Evolutionary conservation across 495 filamentous ascomycete species (phyloP), one percentile per base, ranked within the genome.

Genomic region (Lasiosphaeria ovina): DNA sequence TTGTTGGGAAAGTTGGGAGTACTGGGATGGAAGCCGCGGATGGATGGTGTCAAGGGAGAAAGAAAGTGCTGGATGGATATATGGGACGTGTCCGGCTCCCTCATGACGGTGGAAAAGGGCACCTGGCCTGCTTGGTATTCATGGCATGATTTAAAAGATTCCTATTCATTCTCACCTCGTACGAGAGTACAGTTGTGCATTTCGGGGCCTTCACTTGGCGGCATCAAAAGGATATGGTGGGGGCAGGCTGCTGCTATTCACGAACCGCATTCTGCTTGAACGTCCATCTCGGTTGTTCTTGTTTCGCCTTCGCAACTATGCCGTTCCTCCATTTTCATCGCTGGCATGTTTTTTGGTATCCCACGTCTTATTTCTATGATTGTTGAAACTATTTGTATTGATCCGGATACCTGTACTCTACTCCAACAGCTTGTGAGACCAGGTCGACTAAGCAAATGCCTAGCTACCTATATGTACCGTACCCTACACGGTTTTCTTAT

Each of bases 141-240:
- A 62, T 62, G 63, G 63, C 59, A 62, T 66, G 60, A 53, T 51
- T 59, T 24, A 60, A 62, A 62, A 62, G 63, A 62, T 62, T 66
- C 57, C 58, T 61, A 57, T 62, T 66, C 47, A 45, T 52, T 57
- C 38, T 33, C 51, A 51, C 35, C 51, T 42, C 55, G 35, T 61
- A 36, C 51, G 45, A 51, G 47, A 57, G 48, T 42, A 53, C 38
- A 54, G n/a, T 50, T 44, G 17, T 36, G 44, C 44, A 50, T 38
- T 36, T 34, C 53, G 45, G 50, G 36, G 38, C 11, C 17, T 62
- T 51, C 4, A 58, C 36, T 55, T 14, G 51, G 51, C n/a, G 59
- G 52, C 36, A 51, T 35, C 17, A 45, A 52, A 51, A 56, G 53
- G 57, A 42, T 42, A 51, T 24, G 6, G 11, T 34, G 33, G 14